Evolutionary conservation across 768 basidiomycete species (phyloP), one percentile per base, ranked within the genome.

Genomic region (Boletellus ananiceps): DNA sequence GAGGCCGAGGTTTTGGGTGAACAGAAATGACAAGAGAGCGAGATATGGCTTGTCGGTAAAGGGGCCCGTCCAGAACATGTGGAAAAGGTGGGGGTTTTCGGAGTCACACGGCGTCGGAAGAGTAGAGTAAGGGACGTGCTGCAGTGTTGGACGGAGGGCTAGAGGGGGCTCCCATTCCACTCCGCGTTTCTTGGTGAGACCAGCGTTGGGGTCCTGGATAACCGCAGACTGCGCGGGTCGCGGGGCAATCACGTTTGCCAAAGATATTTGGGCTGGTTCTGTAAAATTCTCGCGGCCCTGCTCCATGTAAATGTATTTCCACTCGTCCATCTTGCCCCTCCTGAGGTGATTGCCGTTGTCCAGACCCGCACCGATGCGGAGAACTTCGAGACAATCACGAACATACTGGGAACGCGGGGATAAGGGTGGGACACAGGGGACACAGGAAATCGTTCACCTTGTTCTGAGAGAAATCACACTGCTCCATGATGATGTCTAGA

Each of bases 1-100:
- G 21, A 99, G 74, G 13, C 87, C 91, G 14, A 88, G 80, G 62
- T 96, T 96, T 66, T 99, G 96, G 3, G 95, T 96, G 72, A 84
- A 98, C 32, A 98, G 78, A 76, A 93, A 99, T 15, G 93, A 96
- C 19, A 95, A 74, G 39, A 97, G 76, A 1, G 95, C 93, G 51
- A 93, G 81, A 75, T 99, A 98, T 2, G 96, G 96, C 67, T 97
- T 97, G 75, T 99, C 96, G 8, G 93, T 96, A 74, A 99, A 97
- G 1, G 92, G 86, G 0, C 96, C 95, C 2, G 94, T 90, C 95
- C 96, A 98, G 74, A 96, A 99, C 85, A 97, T 96, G 69, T 99
- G 96, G 75, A 95, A 98, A 29, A 97, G 70, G 32, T 88, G 82
- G 6, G 93, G 87, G 59, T 86, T 82, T 56, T 90, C 85, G 0